Evolutionary conservation across 1,284 basidiomycete species (phyloP), one percentile per base, ranked within the genome.

Genomic region (Puccinia brachypodii): DNA sequence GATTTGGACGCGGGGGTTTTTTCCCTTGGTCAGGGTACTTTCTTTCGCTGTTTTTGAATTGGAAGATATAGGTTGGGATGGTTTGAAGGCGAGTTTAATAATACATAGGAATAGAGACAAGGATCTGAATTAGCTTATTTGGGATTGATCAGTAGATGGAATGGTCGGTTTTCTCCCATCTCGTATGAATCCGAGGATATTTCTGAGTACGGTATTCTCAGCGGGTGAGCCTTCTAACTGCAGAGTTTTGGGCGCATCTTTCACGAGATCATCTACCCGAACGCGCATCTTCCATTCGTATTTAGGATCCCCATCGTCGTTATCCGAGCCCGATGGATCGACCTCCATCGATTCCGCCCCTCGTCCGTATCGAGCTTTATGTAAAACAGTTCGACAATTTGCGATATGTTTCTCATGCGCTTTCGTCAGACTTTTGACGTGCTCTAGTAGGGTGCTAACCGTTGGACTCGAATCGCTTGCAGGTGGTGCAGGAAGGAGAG

Each of bases 201-300:
- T 66, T 56, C 64, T 80, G 22, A 80, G 33, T 2, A 73, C 1
- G 2, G 36, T 53, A 28, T 73, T 73, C 44, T 80, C 68, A 50
- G 68, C 22, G 28, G 69, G 69, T 4, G 69, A 38, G 40, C 33
- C 38, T 47, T 71, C 40, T 14, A 25, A 11, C 13, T n/a, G 36
- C 0, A 40, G 13, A 22, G 38, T n/a, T n/a, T 6, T 7, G 33
- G 22, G 38, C 33, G 56, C 8, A 11, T 33, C 53, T 56, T 74
- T 53, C 36, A 47, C 14, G 14, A 53, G 56, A 31, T 81, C 79
- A 74, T 74, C 79, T 7, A 81, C 79, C 64, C 75, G 60, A 11
- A 81, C 79, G n/a, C 79, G 69, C 71, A 81, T 75, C 64, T 81
- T 81, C 79, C 79, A 81, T n/a, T 81, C 56, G 38, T 60, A 81